phyloP scores from a whole-genome alignment of 1,284 basidiomycete genomes.

The Pseudozyma hubeiensis region DNA sequence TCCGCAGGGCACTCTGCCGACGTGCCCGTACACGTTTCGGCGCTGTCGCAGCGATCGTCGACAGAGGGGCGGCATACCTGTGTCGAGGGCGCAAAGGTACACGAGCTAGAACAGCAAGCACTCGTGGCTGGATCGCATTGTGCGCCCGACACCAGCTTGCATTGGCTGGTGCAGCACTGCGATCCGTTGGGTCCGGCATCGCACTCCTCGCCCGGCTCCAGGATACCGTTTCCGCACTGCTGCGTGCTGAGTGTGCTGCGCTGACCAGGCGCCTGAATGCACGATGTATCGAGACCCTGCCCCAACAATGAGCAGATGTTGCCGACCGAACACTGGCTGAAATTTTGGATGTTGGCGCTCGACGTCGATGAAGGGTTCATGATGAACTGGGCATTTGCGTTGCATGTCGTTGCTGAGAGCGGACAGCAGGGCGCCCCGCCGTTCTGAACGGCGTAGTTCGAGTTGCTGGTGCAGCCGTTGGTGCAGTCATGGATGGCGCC shows the following conservation, averaged over 20 bases:
- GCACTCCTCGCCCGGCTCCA: slow-evolving; percentile 81
- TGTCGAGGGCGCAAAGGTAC: slow-evolving; percentile 76
- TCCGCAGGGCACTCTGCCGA: slow-evolving; percentile 81
- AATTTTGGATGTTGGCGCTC: slow-evolving; percentile 48
- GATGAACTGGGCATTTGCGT: slow-evolving; percentile 72
- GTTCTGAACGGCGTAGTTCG: slow-evolving; percentile 52
- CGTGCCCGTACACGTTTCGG: slow-evolving; percentile 83
- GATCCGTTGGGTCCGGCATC: slow-evolving; percentile 81
- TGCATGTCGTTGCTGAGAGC: slow-evolving; percentile 74
- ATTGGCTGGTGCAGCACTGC: slow-evolving; percentile 80
- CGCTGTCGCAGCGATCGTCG: slow-evolving; percentile 78
- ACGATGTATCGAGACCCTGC: slow-evolving; percentile 68
- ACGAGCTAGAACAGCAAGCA: slow-evolving; percentile 80
- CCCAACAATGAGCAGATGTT: slow-evolving; percentile 77
- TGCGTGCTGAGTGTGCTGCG: slow-evolving; percentile 56
- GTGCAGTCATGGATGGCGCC: slow-evolving; percentile 80
- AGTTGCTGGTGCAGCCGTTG: slow-evolving; percentile 74
- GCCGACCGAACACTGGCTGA: slow-evolving; percentile 77
- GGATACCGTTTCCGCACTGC: slow-evolving; percentile 70
- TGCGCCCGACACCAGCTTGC: slow-evolving; percentile 79
- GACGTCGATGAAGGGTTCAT: slow-evolving; percentile 54
- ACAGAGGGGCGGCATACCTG: slow-evolving; percentile 79
- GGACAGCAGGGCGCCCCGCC: slow-evolving; percentile 77
- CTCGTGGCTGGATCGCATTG: slow-evolving; percentile 84
- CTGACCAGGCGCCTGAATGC: slow-evolving; percentile 54